Evolutionary conservation across 2,329 filamentous ascomycete genomes (phyloP).

Genomic region (Alternaria rosae): DNA sequence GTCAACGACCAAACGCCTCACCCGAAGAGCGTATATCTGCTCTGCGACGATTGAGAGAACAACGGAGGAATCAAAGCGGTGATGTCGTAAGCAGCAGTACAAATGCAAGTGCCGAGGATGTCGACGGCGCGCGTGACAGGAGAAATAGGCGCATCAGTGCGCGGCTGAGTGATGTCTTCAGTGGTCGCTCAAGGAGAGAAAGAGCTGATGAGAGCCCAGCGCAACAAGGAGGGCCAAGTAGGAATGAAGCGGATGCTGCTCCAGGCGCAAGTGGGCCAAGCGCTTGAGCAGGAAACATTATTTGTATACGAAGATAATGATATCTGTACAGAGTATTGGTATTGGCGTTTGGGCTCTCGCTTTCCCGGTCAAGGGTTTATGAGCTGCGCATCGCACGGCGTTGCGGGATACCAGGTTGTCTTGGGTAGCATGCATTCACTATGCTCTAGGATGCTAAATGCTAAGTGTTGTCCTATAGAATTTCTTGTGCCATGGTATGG

Average conservation of each 20-base stretch:
- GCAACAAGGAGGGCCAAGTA: background rate
- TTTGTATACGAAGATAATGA: background rate
- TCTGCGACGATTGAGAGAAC: constrained; percentile 48
- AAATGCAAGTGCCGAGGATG: constrained; percentile 31
- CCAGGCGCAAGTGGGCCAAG: background rate
- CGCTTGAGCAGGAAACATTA: accelerated
- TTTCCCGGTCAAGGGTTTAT: background rate
- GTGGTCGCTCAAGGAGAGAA: constrained; percentile 22
- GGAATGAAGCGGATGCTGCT: background rate
- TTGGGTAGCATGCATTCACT: background rate
- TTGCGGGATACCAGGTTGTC: background rate
- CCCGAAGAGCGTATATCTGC: constrained; percentile 54
- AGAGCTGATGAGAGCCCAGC: constrained; percentile 11
- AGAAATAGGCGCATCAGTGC: constrained; percentile 38
- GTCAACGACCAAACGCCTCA: constrained; percentile 50
- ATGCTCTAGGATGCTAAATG: background rate
- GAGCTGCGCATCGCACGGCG: background rate
- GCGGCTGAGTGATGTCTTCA: constrained; percentile 37
- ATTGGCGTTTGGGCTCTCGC: background rate
- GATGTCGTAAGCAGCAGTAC: constrained; percentile 19
- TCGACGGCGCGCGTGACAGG: constrained; percentile 14
- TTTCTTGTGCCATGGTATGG: no score
- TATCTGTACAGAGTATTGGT: background rate
- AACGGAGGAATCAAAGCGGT: constrained; percentile 32
- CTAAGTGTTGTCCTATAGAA: no score